These are phyloP conservation scores for Candida ponderosae DNA, from an alignment of 805 yeast genomes.

Conservation along the genomic window DNA sequence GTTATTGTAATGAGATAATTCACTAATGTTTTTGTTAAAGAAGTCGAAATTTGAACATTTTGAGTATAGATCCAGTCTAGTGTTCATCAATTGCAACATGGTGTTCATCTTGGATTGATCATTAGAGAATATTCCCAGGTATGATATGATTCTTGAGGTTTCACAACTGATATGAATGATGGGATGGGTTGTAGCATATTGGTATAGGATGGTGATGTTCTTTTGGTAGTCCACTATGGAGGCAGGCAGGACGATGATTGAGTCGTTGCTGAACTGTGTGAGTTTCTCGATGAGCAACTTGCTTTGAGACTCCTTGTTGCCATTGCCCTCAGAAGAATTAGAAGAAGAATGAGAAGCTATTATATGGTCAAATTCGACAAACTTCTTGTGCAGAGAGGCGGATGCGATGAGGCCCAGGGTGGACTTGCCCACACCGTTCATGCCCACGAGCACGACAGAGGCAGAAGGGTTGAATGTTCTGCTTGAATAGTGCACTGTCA, in stretches of 20 bases:
- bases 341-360: not conserved
- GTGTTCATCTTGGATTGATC: too few species aligned
- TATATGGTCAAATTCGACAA: not conserved
- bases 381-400: not conserved
- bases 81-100: not conserved
- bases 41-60: not conserved
- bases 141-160: too few species aligned
- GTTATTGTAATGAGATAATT: not conserved
- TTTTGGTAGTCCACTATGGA: not conserved
- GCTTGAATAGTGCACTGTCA: not conserved
- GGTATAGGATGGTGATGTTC: not conserved
- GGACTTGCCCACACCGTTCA: not conserved
- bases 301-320: not conserved
- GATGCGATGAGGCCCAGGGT: not conserved
- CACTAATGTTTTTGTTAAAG: not conserved
- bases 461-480: not conserved
- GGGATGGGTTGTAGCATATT: not conserved
- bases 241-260: not conserved
- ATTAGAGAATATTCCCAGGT: too few species aligned
- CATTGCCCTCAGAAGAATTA: too few species aligned
- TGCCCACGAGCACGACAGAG: not conserved
- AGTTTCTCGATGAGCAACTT: not conserved
- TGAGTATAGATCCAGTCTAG: not conserved
- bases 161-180: not conserved
- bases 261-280: not conserved